Conservation (phyloP, 2,329 filamentous ascomycete genomes). For the Pezicula rhizophila region DNA sequence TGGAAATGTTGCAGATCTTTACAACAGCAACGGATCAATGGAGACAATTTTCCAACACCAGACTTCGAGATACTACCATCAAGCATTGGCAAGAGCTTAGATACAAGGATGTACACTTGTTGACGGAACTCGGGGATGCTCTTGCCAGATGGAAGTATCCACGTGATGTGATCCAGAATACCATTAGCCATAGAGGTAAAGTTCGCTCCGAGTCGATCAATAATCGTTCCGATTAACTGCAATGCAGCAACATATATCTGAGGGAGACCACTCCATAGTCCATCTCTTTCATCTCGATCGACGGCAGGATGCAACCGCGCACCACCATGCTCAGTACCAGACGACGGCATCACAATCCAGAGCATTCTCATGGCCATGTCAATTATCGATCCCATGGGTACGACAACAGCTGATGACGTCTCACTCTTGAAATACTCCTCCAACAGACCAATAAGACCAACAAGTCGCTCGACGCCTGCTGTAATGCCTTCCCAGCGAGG, state of each 20-base stretch:
- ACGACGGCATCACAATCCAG: constrained; percentile 48
- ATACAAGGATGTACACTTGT: constrained; percentile 53
- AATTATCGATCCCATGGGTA: constrained; percentile 62
- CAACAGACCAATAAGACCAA: constrained; percentile 60
- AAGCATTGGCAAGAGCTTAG: constrained; percentile 50
- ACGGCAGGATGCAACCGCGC: constrained; percentile 67
- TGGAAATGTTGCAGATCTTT: constrained; percentile 57
- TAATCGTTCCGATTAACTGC: constrained; percentile 50
- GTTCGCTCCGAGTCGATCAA: constrained; percentile 51
- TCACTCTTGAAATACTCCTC: constrained; percentile 55
- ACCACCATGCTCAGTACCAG: constrained; percentile 11
- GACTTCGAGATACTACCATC: constrained; percentile 64
- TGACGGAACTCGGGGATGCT: constrained; percentile 48
- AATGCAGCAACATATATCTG: constrained; percentile 69
- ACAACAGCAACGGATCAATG: constrained; percentile 64
- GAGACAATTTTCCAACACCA: constrained; percentile 55
- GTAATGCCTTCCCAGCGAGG: constrained; percentile 69
- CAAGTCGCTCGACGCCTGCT: constrained; percentile 64
- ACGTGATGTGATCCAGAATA: constrained; percentile 64
- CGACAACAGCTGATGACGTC: constrained; percentile 58
- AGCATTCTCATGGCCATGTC: constrained; percentile 67
- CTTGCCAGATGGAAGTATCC: constrained; percentile 59
- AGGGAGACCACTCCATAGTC: constrained; percentile 68
- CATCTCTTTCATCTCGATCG: constrained; percentile 73
- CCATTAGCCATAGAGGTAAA: constrained; percentile 55